These are phyloP conservation scores for Vitis cinerea DNA, from an alignment of 164 flowering plant species.

Conservation along the genomic window DNA sequence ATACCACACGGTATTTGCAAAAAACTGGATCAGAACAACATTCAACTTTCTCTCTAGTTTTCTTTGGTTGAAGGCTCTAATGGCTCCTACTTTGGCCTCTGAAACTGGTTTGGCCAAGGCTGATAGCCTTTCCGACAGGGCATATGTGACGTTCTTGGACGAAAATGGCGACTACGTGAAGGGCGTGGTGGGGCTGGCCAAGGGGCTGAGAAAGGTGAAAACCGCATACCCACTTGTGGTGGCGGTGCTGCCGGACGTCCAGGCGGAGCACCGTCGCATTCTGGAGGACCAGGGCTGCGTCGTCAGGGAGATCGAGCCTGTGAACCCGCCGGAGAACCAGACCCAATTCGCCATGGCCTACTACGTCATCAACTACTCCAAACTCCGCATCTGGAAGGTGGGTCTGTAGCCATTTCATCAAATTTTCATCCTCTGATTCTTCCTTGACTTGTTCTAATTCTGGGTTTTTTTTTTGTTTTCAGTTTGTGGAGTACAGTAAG, in stretches of 20 bases:
- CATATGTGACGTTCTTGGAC: slow-evolving; percentile 58
- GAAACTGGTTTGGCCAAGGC: slow-evolving; percentile 14
- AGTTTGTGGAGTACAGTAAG: slow-evolving; percentile 20
- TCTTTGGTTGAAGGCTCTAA: too few relatives aligned
- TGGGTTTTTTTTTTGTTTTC: neutral
- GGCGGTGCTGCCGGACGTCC: too few relatives aligned
- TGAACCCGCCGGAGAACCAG: slow-evolving; percentile 50
- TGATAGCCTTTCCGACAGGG: slow-evolving; percentile 13
- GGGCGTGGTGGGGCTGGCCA: slow-evolving; percentile 60
- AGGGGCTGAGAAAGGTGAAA: slow-evolving; percentile 63
- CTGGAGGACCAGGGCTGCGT: too few relatives aligned
- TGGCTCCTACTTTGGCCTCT: neutral
- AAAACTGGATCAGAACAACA: too few relatives aligned
- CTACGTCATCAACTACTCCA: slow-evolving; percentile 25
- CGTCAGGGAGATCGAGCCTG: slow-evolving; percentile 51
- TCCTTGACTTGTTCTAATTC: neutral
- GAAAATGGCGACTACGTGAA: slow-evolving; percentile 57
- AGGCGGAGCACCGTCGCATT: too few relatives aligned
- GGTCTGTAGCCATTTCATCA: too few relatives aligned
- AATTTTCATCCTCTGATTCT: neutral
- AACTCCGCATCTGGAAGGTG: slow-evolving; percentile 29
- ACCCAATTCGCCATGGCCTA: slow-evolving; percentile 31
- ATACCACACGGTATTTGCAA: too few relatives aligned
- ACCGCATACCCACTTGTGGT: too few relatives aligned
- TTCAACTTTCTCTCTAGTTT: too few relatives aligned